phyloP scores from a whole-genome alignment of 306 rosid species.

The Acacia crassicarpa region DNA sequence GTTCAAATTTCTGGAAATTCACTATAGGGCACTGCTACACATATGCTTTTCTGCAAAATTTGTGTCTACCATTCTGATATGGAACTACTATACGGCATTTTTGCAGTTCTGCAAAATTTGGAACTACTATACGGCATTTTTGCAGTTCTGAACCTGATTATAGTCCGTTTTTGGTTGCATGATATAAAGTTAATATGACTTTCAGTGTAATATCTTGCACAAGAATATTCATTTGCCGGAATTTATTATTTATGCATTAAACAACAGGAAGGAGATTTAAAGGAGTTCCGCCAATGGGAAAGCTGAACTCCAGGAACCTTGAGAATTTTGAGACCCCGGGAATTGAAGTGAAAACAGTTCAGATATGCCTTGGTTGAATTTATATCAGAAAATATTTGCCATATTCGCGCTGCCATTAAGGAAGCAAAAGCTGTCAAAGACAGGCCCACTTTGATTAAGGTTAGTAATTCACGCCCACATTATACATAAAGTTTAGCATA shows the following conservation, averaged over 20 bases:
- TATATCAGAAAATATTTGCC: not conserved
- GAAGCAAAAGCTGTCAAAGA: conserved; percentile 93
- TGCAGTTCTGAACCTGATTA: not conserved
- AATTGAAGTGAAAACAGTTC: conserved; percentile 94
- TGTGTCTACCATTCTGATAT: no score
- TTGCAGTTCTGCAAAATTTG: no score
- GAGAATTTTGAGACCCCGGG: conserved; percentile 97
- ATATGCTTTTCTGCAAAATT: no score
- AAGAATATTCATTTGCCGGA: no score
- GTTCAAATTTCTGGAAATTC: no score
- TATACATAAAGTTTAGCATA: not conserved
- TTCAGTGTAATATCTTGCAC: no score
- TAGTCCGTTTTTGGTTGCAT: not conserved
- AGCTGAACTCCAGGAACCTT: conserved; percentile 95
- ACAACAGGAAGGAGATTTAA: conserved; percentile 81
- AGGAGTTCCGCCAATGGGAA: conserved; percentile 87
- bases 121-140: not conserved
- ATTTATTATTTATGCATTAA: conserved; percentile 21
- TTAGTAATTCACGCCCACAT: conserved; percentile 24
- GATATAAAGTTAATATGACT: not conserved
- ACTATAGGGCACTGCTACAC: no score
- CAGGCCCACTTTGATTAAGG: conserved; percentile 93
- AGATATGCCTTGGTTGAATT: conserved; percentile 28
- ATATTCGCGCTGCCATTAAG: conserved; percentile 85
- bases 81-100: no score